Evolutionary conservation across 2,329 filamentous ascomycete species (phyloP).

Genomic region (Didymosphaeria variabile): DNA sequence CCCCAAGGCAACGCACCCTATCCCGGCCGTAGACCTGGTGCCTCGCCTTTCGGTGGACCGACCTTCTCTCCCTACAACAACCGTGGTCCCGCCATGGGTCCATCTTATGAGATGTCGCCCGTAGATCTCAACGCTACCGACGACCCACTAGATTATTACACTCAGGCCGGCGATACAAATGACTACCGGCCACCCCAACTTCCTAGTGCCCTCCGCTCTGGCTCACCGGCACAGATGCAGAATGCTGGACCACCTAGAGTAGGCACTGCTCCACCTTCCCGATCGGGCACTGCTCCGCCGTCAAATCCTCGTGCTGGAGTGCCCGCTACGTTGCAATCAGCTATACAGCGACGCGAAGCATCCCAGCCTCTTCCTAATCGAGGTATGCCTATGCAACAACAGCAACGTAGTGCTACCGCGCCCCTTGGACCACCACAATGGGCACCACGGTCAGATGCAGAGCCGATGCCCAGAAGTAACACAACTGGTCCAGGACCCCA

Average conservation of each 20-base stretch:
- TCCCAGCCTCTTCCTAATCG: slow-evolving; percentile 43
- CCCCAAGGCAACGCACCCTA: slow-evolving; percentile 22
- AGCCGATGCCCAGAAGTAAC: slow-evolving; percentile 29
- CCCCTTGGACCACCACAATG: slow-evolving; percentile 42
- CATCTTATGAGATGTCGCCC: slow-evolving; percentile 46
- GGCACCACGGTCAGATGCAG: slow-evolving; percentile 23
- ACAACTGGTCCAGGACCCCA: slow-evolving; percentile 30
- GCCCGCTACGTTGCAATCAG: slow-evolving; percentile 44
- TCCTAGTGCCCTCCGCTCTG: slow-evolving; percentile 35
- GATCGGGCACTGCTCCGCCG: slow-evolving; percentile 41
- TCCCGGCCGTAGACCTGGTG: slow-evolving; percentile 20
- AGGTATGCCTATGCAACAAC: slow-evolving; percentile 37
- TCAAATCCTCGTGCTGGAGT: slow-evolving; percentile 39
- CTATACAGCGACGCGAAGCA: slow-evolving; percentile 48
- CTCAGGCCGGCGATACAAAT: slow-evolving; percentile 28
- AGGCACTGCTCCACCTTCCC: slow-evolving; percentile 38
- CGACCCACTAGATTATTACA: slow-evolving; percentile 30
- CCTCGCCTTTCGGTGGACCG: slow-evolving; percentile 25
- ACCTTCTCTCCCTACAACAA: slow-evolving; percentile 46
- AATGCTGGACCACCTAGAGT: slow-evolving; percentile 32
- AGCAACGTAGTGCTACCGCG: slow-evolving; percentile 47
- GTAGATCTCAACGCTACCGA: slow-evolving; percentile 40
- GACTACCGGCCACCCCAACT: slow-evolving; percentile 38
- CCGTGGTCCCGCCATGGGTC: slow-evolving; percentile 34
- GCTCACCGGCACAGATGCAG: slow-evolving; percentile 39